Evolutionary conservation across 1,284 basidiomycete species (phyloP).

Genomic region (Leccinum olivaceoglutinosum): DNA sequence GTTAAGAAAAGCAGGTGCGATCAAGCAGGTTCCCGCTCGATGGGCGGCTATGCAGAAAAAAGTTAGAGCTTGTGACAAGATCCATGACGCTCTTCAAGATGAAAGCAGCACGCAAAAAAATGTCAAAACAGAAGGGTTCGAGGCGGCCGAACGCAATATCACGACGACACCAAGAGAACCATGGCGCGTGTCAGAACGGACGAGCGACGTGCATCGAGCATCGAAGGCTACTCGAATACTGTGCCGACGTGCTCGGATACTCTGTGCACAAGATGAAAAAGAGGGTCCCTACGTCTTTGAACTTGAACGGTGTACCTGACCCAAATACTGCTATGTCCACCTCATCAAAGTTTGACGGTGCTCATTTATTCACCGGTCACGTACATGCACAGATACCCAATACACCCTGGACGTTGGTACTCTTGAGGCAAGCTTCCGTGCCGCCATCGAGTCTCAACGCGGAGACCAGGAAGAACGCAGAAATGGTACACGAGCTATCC

Average conservation of each 20-base stretch:
- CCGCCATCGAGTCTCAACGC: slow-evolving; percentile 51
- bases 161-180: slow-evolving; percentile 65
- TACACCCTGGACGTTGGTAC: slow-evolving; percentile 36
- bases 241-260: slow-evolving; percentile 69
- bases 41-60: slow-evolving; percentile 57
- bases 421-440: slow-evolving; percentile 57
- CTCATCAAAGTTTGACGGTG: slow-evolving; percentile 66
- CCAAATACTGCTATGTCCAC: slow-evolving; percentile 39
- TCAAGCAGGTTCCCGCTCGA: neutral
- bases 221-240: slow-evolving; percentile 65
- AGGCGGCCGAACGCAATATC: slow-evolving; percentile 61
- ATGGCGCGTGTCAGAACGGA: slow-evolving; percentile 57
- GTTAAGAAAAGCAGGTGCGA: slow-evolving; percentile 73
- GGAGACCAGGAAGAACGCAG: slow-evolving; percentile 56
- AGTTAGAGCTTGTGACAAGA: slow-evolving; percentile 74
- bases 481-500: slow-evolving; percentile 56
- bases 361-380: slow-evolving; percentile 77
- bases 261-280: slow-evolving; percentile 66
- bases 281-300: slow-evolving; percentile 35
- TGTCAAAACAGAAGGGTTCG: slow-evolving; percentile 69
- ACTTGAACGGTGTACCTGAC: slow-evolving; percentile 38
- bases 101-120: slow-evolving; percentile 42
- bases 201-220: slow-evolving; percentile 45
- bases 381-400: slow-evolving; percentile 50
- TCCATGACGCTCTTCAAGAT: slow-evolving; percentile 72